Evolutionary conservation across 2,329 filamentous ascomycete genomes (phyloP), one percentile per base, ranked within the genome.

Genomic region (Monilinia fructigena): DNA sequence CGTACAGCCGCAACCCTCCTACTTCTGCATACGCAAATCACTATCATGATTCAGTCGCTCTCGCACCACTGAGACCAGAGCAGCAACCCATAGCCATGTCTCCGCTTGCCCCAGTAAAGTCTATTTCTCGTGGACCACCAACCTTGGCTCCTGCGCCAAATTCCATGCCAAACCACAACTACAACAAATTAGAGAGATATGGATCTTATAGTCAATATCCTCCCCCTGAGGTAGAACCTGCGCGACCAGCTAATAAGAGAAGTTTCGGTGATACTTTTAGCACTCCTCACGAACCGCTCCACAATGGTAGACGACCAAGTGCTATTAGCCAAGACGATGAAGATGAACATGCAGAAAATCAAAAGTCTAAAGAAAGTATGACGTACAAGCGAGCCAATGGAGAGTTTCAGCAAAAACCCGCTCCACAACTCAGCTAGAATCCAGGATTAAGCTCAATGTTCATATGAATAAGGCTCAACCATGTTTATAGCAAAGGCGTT

Each of bases 231-330:
- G 53, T 53, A 35, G 75, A 75, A 28, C 58, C 67, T 8, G 20
- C 67, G 18, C 71, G 70, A 2, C 68, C 65, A 28, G 61, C 55
- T 23, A 66, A 59, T 26, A 76, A 77, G 66, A 70, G 75, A 18
- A 56, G 69, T 11, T 75, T 66, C 58, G 70, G 71, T 40, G 60
- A 54, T 28, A 73, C 70, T 23, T 76, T 75, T 66, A 65, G 50
- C 47, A 35, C 64, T 4, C 53, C 63, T 55, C 75, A 77, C 4
- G 75, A 77, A 53, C 73, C 78, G 1, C 76, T 82, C 38, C 74
- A 77, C 68, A 80, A 82, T 68, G 79, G 80, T 62, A 78, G 77
- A 76, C 78, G 80, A 38, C 80, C 80, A 64, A 70, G 45, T 72
- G 78, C 35, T 47, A 66, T 53, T 69, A 74, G 70, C 65, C 72